Percentiles rank a stretch among this genome's conserved stretches.
These are phyloP conservation scores for Dryas alaskensis DNA, from an alignment of 306 rosid species.

Conservation along the genomic window DNA sequence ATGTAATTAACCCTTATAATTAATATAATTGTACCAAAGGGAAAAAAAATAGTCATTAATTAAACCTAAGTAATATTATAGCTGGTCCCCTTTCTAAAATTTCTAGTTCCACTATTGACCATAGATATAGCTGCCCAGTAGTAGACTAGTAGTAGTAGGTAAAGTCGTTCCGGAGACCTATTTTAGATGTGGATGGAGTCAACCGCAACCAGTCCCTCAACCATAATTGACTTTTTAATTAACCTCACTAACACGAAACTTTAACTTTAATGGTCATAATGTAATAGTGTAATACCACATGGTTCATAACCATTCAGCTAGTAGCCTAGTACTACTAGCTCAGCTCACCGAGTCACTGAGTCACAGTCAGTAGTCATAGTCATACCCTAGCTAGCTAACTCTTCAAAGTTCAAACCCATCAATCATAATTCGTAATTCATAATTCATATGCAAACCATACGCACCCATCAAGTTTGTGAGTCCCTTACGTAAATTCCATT, in stretches of 20 bases:
- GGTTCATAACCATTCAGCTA: too few species aligned
- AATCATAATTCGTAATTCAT: neutral
- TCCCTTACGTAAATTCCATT: constrained; percentile 55
- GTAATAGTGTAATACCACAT: neutral
- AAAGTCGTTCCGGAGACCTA: neutral
- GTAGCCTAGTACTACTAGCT: too few species aligned
- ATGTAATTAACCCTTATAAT: too few species aligned
- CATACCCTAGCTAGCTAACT: neutral
- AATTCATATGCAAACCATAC: neutral
- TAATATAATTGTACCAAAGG: too few species aligned
- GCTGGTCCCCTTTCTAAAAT: too few species aligned
- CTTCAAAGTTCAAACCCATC: neutral
- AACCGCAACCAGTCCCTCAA: constrained; percentile 31
- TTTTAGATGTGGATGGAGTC: constrained; percentile 33
- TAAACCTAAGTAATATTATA: too few species aligned
- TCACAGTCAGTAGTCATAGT: constrained; percentile 16
- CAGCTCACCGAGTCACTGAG: too few species aligned
- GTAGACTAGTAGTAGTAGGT: neutral
- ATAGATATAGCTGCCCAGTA: neutral
- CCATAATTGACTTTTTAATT: constrained; percentile 19
- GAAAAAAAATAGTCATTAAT: too few species aligned
- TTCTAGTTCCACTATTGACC: neutral
- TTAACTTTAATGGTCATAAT: neutral
- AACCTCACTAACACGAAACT: neutral
- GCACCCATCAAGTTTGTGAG: constrained; percentile 25